Evolutionary conservation across 1,284 basidiomycete species (phyloP).

Genomic region (Lentinus polychrous): DNA sequence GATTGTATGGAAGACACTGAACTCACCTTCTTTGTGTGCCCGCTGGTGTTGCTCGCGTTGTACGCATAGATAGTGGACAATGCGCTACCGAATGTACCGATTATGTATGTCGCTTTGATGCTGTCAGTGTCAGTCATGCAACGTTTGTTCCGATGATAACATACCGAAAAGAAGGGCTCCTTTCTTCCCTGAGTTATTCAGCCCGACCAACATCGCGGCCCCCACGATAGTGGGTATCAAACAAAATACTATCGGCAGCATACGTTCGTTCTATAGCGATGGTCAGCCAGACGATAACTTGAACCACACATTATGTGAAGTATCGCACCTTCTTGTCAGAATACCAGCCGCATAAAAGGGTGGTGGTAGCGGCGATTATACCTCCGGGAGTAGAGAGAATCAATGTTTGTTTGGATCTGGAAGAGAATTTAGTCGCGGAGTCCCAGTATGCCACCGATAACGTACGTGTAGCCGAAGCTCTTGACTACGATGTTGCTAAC

Average conservation of each 20-base stretch:
- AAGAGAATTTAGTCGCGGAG: not conserved
- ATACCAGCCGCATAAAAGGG: slow-evolving; percentile 54
- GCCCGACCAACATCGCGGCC: slow-evolving; percentile 46
- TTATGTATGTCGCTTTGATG: slow-evolving; percentile 43
- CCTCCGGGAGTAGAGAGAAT: slow-evolving; percentile 60
- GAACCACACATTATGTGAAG: not conserved
- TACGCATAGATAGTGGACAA: slow-evolving; percentile 59
- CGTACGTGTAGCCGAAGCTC: slow-evolving; percentile 61
- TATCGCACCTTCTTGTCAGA: slow-evolving; percentile 51
- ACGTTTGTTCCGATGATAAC: slow-evolving; percentile 8
- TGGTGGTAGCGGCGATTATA: slow-evolving; percentile 38
- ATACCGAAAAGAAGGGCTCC: slow-evolving; percentile 53
- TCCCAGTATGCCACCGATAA: slow-evolving; percentile 7
- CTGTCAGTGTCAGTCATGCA: not conserved
- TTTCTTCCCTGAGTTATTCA: slow-evolving; percentile 43
- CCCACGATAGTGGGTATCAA: slow-evolving; percentile 59
- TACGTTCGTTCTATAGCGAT: slow-evolving; percentile 43
- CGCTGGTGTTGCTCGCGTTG: slow-evolving; percentile 60
- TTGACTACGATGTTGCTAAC: slow-evolving; percentile 60
- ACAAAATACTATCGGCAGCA: slow-evolving; percentile 56
- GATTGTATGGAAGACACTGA: not conserved
- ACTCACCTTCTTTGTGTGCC: slow-evolving; percentile 57
- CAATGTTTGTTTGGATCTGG: slow-evolving; percentile 52
- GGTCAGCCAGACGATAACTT: slow-evolving; percentile 1
- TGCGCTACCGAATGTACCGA: slow-evolving; percentile 52